A percentile compares a stretch with the other conserved stretches of the same genome.
Evolutionary conservation across 805 yeast species (phyloP).

Genomic region (Candida manassasensis): DNA sequence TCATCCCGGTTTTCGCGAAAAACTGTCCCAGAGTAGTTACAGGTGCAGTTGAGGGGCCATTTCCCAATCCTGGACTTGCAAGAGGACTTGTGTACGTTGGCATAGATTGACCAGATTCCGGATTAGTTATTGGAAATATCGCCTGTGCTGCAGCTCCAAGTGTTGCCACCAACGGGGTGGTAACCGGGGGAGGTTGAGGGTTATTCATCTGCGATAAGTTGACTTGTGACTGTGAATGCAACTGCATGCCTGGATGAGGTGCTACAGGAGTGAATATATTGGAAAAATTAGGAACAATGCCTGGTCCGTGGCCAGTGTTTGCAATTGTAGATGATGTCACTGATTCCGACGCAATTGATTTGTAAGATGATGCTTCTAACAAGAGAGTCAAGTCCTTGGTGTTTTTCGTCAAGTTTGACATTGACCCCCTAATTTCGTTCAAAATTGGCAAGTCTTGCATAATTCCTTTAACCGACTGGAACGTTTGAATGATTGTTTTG

Average conservation of each 20-base stretch:
- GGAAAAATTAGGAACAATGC: conserved; percentile 29
- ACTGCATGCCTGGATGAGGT: conserved; percentile 17
- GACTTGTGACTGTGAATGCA: conserved; percentile 6
- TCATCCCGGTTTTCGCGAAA: conserved; percentile 31
- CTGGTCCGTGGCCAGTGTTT: conserved; percentile 21
- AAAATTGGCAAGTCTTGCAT: conserved; percentile 78
- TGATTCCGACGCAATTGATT: conserved; percentile 23
- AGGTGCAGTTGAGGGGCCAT: conserved; percentile 22
- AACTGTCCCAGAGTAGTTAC: conserved; percentile 29
- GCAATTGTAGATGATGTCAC: conserved; percentile 7
- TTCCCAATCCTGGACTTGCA: conserved; percentile 14
- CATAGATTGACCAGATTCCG: neutral
- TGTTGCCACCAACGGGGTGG: conserved; percentile 24
- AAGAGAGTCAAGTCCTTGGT: conserved; percentile 91
- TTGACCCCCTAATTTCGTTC: conserved; percentile 72
- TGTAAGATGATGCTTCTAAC: conserved; percentile 49
- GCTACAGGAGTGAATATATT: conserved; percentile 28
- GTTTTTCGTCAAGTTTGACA: conserved; percentile 78
- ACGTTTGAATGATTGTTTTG: conserved; percentile 75
- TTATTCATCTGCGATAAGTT: conserved; percentile 7
- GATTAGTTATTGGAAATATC: conserved; percentile 12
- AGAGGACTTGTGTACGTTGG: conserved; percentile 9
- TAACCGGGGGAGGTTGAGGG: conserved; percentile 12
- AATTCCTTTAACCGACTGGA: conserved; percentile 77
- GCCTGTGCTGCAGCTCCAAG: conserved; percentile 26